phyloP scores from a whole-genome alignment of 495 filamentous ascomycete genomes.

The Tetracladium setigerum region DNA sequence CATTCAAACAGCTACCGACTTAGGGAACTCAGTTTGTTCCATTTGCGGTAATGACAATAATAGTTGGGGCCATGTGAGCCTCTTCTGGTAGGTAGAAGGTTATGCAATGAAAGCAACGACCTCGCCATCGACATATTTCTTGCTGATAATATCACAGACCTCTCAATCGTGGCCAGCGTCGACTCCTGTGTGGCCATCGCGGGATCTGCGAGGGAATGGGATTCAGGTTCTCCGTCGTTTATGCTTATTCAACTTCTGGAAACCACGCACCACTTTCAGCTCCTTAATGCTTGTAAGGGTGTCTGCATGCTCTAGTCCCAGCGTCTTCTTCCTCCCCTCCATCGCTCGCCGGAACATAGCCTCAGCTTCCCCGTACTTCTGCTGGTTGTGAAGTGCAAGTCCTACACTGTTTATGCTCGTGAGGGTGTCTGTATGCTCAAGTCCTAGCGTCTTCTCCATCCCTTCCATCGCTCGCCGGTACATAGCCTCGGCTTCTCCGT shows the following conservation, averaged over 20 bases:
- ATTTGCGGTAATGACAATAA: too few relatives aligned
- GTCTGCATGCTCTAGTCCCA: conserved; percentile 16
- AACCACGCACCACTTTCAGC: too few relatives aligned
- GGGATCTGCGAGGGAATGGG: not conserved
- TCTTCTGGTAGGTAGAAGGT: too few relatives aligned
- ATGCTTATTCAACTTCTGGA: too few relatives aligned
- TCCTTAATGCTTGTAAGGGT: conserved; percentile 24
- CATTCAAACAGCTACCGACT: conserved; percentile 7
- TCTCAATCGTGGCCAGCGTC: not conserved
- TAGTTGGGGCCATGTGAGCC: too few relatives aligned
- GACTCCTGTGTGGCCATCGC: not conserved
- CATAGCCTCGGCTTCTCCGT: conserved; percentile 1
- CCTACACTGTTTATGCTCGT: conserved; percentile 4
- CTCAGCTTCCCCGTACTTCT: conserved; percentile 4
- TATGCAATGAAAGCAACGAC: too few relatives aligned
- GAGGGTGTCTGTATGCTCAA: conserved; percentile 1
- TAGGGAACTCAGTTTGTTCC: conserved; percentile 5
- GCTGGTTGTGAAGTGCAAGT: not conserved
- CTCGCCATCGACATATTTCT: conserved; percentile 4
- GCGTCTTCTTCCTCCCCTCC: not conserved
- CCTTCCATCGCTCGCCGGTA: conserved; percentile 4
- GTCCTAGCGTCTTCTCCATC: conserved; percentile 15
- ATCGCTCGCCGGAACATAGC: not conserved
- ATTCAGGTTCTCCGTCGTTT: too few relatives aligned
- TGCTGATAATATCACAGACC: not conserved